These are phyloP conservation scores for Cryptosporidium felis DNA, from an alignment of 169 alveolate species.

Conservation along the genomic window DNA sequence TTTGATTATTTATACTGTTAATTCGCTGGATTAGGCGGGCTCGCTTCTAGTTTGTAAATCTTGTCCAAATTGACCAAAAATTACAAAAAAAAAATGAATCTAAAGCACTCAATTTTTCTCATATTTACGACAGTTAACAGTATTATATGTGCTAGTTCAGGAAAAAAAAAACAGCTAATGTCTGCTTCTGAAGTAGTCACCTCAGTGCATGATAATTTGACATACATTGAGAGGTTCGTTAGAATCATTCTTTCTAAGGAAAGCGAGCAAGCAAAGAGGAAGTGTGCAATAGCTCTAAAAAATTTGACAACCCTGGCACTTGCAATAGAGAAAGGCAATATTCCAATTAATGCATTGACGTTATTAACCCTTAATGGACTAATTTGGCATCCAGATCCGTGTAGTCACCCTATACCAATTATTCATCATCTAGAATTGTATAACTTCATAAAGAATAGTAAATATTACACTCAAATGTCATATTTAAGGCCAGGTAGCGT, in stretches of 20 bases:
- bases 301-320: constrained; percentile 9
- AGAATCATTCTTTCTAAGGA: not conserved
- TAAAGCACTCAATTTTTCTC: not conserved
- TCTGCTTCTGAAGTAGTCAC: constrained; percentile 26
- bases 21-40: too few species aligned
- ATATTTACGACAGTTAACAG: not conserved
- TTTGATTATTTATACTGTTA: too few species aligned
- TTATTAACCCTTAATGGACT: constrained; percentile 34
- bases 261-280: constrained; percentile 13
- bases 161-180: constrained; percentile 32
- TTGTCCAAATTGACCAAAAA: too few species aligned
- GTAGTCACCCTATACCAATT: constrained; percentile 1
- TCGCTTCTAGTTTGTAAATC: too few species aligned
- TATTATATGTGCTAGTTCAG: not conserved
- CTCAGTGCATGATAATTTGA: not conserved
- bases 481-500: not conserved
- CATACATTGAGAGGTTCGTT: not conserved
- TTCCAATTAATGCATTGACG: constrained; percentile 8
- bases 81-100: not conserved
- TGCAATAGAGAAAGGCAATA: constrained; percentile 23
- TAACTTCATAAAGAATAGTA: not conserved
- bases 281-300: constrained; percentile 22
- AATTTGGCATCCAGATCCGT: constrained; percentile 59
- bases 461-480: not conserved
- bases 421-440: constrained; percentile 6